phyloP scores from a whole-genome alignment of 2,329 filamentous ascomycete genomes.

The Parastagonospora nodorum region DNA sequence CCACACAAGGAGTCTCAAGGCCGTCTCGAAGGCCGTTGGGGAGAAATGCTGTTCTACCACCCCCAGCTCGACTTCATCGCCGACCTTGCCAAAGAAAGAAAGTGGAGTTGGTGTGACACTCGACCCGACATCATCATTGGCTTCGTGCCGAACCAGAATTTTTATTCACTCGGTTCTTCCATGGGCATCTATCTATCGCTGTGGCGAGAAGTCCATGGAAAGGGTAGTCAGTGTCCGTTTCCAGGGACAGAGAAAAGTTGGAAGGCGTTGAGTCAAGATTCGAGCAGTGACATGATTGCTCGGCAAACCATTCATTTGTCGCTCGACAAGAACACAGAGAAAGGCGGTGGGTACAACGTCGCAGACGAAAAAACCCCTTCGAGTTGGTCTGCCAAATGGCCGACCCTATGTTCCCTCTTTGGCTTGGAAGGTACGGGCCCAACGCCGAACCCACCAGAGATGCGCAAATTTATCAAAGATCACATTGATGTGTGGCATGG shows the following conservation, averaged over 20 bases:
- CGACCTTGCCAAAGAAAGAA: constrained; percentile 40
- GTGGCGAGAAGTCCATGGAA: constrained; percentile 45
- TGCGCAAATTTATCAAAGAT: constrained; percentile 36
- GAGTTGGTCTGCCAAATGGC: constrained; percentile 53
- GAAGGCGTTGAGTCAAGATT: constrained; percentile 45
- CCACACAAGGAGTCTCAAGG: constrained; percentile 12
- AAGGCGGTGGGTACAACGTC: constrained; percentile 49
- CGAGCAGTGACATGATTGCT: constrained; percentile 48
- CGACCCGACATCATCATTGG: constrained; percentile 51
- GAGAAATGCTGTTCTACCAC: constrained; percentile 49
- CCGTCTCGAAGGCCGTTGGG: constrained; percentile 32
- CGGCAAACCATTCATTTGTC: constrained; percentile 50
- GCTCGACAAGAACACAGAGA: constrained; percentile 43
- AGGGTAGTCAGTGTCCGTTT: constrained; percentile 45
- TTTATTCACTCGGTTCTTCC: constrained; percentile 43
- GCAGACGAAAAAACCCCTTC: constrained; percentile 46
- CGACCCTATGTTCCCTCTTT: constrained; percentile 52
- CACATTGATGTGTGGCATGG: constrained; percentile 29
- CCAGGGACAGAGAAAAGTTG: constrained; percentile 46
- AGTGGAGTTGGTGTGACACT: constrained; percentile 49
- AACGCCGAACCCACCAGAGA: constrained; percentile 17
- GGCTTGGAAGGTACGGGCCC: constrained; percentile 48
- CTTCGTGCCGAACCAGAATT: constrained; percentile 49
- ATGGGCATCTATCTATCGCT: constrained; percentile 48
- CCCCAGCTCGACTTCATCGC: constrained; percentile 48